Percentiles rank a stretch among this genome's conserved stretches.
Conservation (phyloP, 805 yeast species). For the Candida xyloterini region DNA sequence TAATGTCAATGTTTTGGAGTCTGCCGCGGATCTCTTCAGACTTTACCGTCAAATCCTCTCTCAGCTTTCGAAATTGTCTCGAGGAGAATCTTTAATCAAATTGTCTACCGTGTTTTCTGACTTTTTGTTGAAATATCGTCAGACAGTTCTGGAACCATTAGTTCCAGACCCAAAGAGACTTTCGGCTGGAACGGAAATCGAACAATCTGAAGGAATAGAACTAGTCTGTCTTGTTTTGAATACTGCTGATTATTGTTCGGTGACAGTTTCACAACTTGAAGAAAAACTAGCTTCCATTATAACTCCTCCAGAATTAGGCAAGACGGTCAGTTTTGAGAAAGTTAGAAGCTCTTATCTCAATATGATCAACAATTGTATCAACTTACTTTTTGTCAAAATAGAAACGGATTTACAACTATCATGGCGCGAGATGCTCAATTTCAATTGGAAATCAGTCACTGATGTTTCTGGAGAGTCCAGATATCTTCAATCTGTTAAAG, state of each 20-base stretch:
- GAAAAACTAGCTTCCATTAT: slow-evolving; percentile 48
- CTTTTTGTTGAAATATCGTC: slow-evolving; percentile 60
- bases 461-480: slow-evolving; percentile 71
- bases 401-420: slow-evolving; percentile 59
- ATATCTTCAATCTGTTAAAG: slow-evolving; percentile 59
- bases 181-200: slow-evolving; percentile 31
- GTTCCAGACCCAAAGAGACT: slow-evolving; percentile 39
- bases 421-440: slow-evolving; percentile 81
- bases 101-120: slow-evolving; percentile 59
- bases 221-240: slow-evolving; percentile 72
- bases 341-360: slow-evolving; percentile 56
- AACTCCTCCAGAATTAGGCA: slow-evolving; percentile 33
- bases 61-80: slow-evolving; percentile 63
- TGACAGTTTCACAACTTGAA: slow-evolving; percentile 74
- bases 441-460: slow-evolving; percentile 67
- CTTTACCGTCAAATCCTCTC: slow-evolving; percentile 67
- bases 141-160: slow-evolving; percentile 46
- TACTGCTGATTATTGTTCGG: slow-evolving; percentile 85
- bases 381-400: slow-evolving; percentile 53
- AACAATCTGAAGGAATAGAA: slow-evolving; percentile 58
- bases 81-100: slow-evolving; percentile 47
- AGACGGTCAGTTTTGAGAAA: slow-evolving; percentile 49
- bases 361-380: slow-evolving; percentile 56
- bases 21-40: slow-evolving; percentile 85
- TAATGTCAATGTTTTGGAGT: slow-evolving; percentile 63